Conservation (phyloP, 2,329 filamentous ascomycete genomes). For the Diplodia corticola region DNA sequence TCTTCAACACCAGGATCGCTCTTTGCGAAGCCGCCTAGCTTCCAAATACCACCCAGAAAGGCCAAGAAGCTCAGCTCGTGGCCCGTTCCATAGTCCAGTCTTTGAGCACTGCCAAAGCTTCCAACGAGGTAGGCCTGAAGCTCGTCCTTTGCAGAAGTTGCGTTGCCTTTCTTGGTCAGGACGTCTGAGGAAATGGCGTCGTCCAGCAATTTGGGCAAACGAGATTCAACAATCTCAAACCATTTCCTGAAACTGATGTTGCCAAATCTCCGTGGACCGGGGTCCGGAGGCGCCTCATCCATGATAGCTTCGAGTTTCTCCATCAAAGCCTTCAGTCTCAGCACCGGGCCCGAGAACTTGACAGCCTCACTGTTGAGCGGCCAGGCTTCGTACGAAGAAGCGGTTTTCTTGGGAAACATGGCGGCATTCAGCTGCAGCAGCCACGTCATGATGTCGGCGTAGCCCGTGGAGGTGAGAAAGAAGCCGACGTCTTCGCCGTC, state of each 20-base stretch:
- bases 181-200: slow-evolving; percentile 57
- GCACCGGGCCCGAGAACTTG: slow-evolving; percentile 58
- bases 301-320: slow-evolving; percentile 65
- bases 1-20: slow-evolving; percentile 61
- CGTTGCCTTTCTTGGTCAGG: slow-evolving; percentile 38
- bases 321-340: slow-evolving; percentile 66
- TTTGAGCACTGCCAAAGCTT: slow-evolving; percentile 81
- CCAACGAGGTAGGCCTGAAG: slow-evolving; percentile 78
- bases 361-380: slow-evolving; percentile 45
- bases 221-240: slow-evolving; percentile 67
- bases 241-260: slow-evolving; percentile 89
- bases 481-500: slow-evolving; percentile 76
- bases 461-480: slow-evolving; percentile 80
- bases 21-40: slow-evolving; percentile 75
- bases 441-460: slow-evolving; percentile 83
- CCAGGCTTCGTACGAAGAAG: slow-evolving; percentile 55
- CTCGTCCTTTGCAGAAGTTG: slow-evolving; percentile 62
- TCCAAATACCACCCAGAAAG: slow-evolving; percentile 89
- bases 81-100: slow-evolving; percentile 93
- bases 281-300: slow-evolving; percentile 77
- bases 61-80: slow-evolving; percentile 95
- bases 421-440: slow-evolving; percentile 86
- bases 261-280: slow-evolving; percentile 84
- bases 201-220: slow-evolving; percentile 57
- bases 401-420: slow-evolving; percentile 68